Conservation (phyloP, 139 green algal genomes). For the Picochlorum costavermella region DNA sequence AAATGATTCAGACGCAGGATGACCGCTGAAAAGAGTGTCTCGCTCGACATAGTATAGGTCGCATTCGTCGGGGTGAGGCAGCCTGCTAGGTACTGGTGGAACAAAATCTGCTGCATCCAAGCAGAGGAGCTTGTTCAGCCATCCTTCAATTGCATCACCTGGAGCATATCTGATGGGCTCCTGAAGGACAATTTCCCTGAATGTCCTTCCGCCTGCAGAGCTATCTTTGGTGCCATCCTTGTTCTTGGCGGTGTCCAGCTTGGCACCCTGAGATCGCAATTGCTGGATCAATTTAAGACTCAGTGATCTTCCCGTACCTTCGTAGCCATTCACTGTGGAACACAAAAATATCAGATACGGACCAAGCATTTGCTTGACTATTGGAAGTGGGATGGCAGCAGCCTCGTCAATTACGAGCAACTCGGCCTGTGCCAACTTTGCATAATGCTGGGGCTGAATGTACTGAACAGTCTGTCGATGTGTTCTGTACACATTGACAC, state of each 20-base stretch:
- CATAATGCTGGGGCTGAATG: slow-evolving; percentile 87
- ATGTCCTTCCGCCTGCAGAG: slow-evolving; percentile 44
- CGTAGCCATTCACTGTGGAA: slow-evolving; percentile 87
- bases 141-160: slow-evolving; percentile 83
- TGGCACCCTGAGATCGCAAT: slow-evolving; percentile 65
- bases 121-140: slow-evolving; percentile 90
- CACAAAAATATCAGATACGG: slow-evolving; percentile 98
- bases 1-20: slow-evolving; percentile 73
- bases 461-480: slow-evolving; percentile 89
- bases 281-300: slow-evolving; percentile 94
- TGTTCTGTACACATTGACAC: slow-evolving; percentile 84
- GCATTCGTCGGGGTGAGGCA: slow-evolving; percentile 90
- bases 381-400: slow-evolving; percentile 88
- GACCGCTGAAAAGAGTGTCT: slow-evolving; percentile 95
- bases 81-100: slow-evolving; percentile 48
- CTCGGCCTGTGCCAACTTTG: slow-evolving; percentile 80
- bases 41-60: slow-evolving; percentile 93
- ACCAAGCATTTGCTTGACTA: slow-evolving; percentile 87
- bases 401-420: slow-evolving; percentile 97
- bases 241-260: slow-evolving; percentile 22
- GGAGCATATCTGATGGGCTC: slow-evolving; percentile 90
- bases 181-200: slow-evolving; percentile 83
- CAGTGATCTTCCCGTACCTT: slow-evolving; percentile 90
- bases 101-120: slow-evolving; percentile 81
- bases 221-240: slow-evolving; percentile 11